Percentiles rank a stretch among this genome's conserved stretches.
Conservation (phyloP, 192 early-diverging fungal genomes). For the Paraglomus brasilianum region DNA sequence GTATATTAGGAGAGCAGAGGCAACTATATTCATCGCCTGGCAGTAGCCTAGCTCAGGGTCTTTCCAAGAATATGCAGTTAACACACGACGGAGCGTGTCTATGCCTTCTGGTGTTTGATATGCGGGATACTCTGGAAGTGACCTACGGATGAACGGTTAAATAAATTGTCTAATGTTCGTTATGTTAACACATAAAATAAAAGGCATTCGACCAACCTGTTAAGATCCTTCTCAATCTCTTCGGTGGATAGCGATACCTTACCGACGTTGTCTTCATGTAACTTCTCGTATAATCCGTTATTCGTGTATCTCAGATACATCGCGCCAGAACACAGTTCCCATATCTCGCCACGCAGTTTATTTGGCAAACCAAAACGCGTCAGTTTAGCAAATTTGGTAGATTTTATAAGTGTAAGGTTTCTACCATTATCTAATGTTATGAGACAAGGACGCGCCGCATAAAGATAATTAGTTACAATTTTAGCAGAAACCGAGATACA, state of each 20-base stretch:
- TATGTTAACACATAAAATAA: neutral
- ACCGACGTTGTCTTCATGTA: constrained; percentile 70
- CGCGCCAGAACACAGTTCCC: constrained; percentile 89
- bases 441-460: neutral
- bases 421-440: constrained; percentile 62
- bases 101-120: constrained; percentile 93
- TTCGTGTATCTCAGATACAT: constrained; percentile 86
- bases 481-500: neutral
- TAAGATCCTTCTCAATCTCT: constrained; percentile 97
- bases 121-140: constrained; percentile 89
- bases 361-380: constrained; percentile 89
- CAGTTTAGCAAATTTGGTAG: constrained; percentile 84
- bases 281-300: constrained; percentile 74
- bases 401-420: constrained; percentile 80
- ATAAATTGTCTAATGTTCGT: neutral
- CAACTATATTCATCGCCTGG: constrained; percentile 99
- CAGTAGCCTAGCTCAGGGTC: constrained; percentile 97
- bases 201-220: constrained; percentile 45
- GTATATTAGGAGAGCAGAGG: constrained; percentile 88
- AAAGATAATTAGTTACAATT: neutral
- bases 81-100: constrained; percentile 85
- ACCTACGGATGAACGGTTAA: constrained; percentile 45
- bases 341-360: constrained; percentile 85
- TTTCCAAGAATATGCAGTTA: constrained; percentile 82
- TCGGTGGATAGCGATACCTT: constrained; percentile 78